Evolutionary conservation across 116 monocot species (phyloP), one percentile per base, ranked within the genome.

Genomic region (Dioscorea cayenensis): DNA sequence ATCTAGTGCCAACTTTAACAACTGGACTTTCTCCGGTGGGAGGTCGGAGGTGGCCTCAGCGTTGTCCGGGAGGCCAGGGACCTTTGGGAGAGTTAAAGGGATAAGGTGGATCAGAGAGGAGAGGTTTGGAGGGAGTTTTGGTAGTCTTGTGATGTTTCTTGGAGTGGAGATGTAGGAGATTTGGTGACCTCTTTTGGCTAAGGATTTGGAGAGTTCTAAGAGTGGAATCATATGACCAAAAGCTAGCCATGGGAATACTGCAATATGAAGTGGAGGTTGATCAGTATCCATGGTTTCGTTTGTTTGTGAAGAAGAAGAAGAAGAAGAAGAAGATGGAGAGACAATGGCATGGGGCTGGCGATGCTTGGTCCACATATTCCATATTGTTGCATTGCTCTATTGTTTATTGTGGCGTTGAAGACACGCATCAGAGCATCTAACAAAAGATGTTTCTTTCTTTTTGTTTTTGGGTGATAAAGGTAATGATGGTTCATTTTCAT

Each of bases 181-280:
- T 36, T 28, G 35, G 79, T 70, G 76, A 65, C 84, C 84, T 35
- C 65, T 64, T 14, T 18, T 70, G 35, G 84, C 84, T 18, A 84
- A 25, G 73, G 69, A 38, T 35, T 79, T 84, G 70, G 84, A 67
- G 58, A 84, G 84, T 49, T 84, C 61, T 11, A 84, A 73, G 70
- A 65, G 79, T 2, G 79, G 79, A 12, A 79, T 51, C 36, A 84
- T 48, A 69, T 84, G 84, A 16, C 83, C 75, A 43, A 78, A 79
- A 28, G 83, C 83, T 12, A 83, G 76, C 72, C 75, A 83, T 19
- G 83, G 79, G 76, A 84, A 79, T 14, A 79, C 68, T 0, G 68
- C 76, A 17, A 79, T 62, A 63, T 79, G 49, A 25, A 75, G 55
- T n/a, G 0, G 55, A 55, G 55, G 14, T 55, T 25, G 25, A 25